Evolutionary conservation across 2,329 filamentous ascomycete genomes (phyloP), one percentile per base, ranked within the genome.

Genomic region (Hypoxylon sp.): DNA sequence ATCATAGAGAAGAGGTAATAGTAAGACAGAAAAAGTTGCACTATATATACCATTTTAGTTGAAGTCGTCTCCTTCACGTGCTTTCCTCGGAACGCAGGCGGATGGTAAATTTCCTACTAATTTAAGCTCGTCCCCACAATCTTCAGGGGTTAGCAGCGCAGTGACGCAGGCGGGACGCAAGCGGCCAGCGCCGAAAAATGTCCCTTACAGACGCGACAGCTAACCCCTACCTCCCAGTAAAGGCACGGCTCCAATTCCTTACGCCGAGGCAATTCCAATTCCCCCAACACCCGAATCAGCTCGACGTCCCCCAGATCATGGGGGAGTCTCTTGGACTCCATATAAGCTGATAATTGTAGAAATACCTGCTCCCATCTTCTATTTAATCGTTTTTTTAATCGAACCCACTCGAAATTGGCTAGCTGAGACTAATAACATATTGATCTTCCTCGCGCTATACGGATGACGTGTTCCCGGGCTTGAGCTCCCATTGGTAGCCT

Each of bases 401-500:
- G n/a, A 66, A 55, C 46, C 59, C 57, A 50, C 27, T 56, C 58
- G 59, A 37, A 63, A 19, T 50, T 35, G 52, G 37, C 57, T 32
- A 50, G 35, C 31, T 35, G 24, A 48, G 37, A 6, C 50, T 31
- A 37, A 48, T 44, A 55, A 55, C 50, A 32, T 55, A 44, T 29
- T 52, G 27, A 24, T 56, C 53, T 46, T 53, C 27, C 56, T 52
- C 48, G 42, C 32, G 27, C 54, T 52, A 50, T 56, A 57, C 61
- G 66, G 68, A 70, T 70, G 68, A 70, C 68, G 68, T 70, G 68
- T 66, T 70, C 65, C 32, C 58, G 51, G 57, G 7, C 54, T 52
- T 51, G 5, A 47, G 51, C 31, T 59, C 60, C 59, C 65, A 70
- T 70, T 70, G 68, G 68, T 51, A 70, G 65, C 68, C 62, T 50